These are phyloP conservation scores for Chaetoceros muelleri DNA, from an alignment of 108 stramenopile genomes.

Conservation along the genomic window DNA sequence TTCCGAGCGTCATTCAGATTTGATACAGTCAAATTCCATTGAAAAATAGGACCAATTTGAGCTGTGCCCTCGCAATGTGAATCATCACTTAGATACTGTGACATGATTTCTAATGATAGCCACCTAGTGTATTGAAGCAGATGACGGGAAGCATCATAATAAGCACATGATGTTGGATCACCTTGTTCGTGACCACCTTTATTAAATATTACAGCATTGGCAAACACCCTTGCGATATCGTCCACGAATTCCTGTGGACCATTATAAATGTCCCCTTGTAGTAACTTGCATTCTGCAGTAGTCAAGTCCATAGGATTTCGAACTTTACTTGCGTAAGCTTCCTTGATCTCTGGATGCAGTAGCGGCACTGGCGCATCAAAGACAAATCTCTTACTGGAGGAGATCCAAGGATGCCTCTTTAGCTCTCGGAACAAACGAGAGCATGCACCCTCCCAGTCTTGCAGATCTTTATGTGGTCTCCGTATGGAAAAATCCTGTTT, in stretches of 20 bases:
- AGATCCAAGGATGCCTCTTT: constrained; percentile 73
- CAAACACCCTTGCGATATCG: constrained; percentile 71
- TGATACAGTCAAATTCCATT: constrained; percentile 58
- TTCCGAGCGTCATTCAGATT: constrained; percentile 57
- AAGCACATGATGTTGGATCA: constrained; percentile 74
- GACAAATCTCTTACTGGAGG: constrained; percentile 53
- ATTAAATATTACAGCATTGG: constrained; percentile 77
- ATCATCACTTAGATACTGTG: constrained; percentile 36
- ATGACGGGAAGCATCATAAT: constrained; percentile 80
- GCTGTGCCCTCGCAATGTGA: constrained; percentile 25
- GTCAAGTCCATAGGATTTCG: constrained; percentile 82
- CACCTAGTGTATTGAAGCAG: constrained; percentile 71
- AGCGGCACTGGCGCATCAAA: constrained; percentile 78
- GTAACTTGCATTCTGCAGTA: constrained; percentile 69
- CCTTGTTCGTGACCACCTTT: constrained; percentile 70
- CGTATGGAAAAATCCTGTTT: constrained; percentile 71
- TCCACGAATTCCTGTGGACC: constrained; percentile 62
- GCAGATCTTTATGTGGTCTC: constrained; percentile 46
- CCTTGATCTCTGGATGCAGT: constrained; percentile 62
- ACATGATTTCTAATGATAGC: constrained; percentile 64
- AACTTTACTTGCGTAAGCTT: constrained; percentile 55
- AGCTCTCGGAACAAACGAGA: constrained; percentile 49
- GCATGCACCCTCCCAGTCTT: constrained; percentile 68
- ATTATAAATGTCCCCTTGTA: constrained; percentile 47
- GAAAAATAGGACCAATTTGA: constrained; percentile 33